Evolutionary conservation across 345 rosid species (phyloP).

Genomic region (Populus davidiana): DNA sequence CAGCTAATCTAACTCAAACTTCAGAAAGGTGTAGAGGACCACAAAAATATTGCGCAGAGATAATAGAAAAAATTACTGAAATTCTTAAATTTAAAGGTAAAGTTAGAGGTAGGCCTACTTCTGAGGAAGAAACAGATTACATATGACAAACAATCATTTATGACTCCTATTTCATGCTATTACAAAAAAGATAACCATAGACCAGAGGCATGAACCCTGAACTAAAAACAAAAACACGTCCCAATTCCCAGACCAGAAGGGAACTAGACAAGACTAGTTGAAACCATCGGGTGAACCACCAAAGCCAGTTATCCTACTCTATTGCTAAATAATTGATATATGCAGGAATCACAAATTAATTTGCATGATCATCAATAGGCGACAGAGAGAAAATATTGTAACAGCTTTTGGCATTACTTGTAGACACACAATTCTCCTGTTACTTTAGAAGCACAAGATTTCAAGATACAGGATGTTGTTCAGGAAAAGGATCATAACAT

Average conservation of each 20-base stretch:
- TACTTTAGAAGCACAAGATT: too few relatives aligned
- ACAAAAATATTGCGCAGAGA: too few relatives aligned
- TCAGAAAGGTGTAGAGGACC: neutral
- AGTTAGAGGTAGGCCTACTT: neutral
- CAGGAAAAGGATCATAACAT: neutral
- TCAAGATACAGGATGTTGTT: too few relatives aligned
- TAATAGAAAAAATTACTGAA: neutral
- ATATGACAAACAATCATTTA: neutral
- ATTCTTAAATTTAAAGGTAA: neutral
- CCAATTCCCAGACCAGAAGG: neutral
- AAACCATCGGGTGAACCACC: neutral
- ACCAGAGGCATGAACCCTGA: neutral
- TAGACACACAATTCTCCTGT: neutral
- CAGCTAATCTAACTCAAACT: neutral
- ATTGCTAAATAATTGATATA: neutral
- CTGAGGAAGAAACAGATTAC: neutral
- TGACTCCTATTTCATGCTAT: neutral
- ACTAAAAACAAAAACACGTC: neutral
- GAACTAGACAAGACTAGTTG: conserved; percentile 1
- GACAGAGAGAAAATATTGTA: neutral
- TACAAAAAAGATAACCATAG: neutral
- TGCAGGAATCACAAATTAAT: neutral
- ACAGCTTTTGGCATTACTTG: neutral
- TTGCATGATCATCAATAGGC: neutral
- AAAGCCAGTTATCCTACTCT: neutral